phyloP scores from a whole-genome alignment of 2,329 filamentous ascomycete genomes.

The Trichoderma semiorbis region DNA sequence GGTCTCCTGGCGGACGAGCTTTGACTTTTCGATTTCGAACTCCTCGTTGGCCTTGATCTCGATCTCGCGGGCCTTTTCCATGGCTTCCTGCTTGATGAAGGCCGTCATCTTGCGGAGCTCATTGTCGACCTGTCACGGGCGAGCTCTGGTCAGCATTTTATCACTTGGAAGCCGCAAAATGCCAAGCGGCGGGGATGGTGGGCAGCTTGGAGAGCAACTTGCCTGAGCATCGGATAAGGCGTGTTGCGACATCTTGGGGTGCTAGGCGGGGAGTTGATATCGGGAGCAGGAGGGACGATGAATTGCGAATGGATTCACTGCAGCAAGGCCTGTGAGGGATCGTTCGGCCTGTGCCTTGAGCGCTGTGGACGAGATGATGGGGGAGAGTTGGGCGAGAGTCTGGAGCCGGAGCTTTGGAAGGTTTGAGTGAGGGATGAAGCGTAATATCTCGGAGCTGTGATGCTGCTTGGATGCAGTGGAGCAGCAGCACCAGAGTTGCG shows the following conservation, averaged over 20 bases:
- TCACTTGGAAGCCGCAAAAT: slow-evolving; percentile 18
- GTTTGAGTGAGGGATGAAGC: slow-evolving; percentile 7
- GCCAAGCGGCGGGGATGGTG: slow-evolving; percentile 4
- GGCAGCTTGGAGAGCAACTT: slow-evolving; percentile 30
- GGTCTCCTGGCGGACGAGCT: slow-evolving; percentile 94
- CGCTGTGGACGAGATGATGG: not conserved
- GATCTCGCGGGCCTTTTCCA: slow-evolving; percentile 96
- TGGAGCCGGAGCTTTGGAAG: not conserved
- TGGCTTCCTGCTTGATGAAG: slow-evolving; percentile 98
- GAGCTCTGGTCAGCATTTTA: slow-evolving; percentile 1
- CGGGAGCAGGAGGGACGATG: not conserved
- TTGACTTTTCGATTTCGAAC: slow-evolving; percentile 98
- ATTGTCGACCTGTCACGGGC: slow-evolving; percentile 70
- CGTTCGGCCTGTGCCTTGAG: not conserved
- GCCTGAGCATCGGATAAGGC: slow-evolving; percentile 98
- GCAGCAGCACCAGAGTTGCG: slow-evolving; percentile 11
- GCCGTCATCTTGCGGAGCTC: slow-evolving; percentile 99
- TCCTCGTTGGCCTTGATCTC: slow-evolving; percentile 98
- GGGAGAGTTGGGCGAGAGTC: not conserved
- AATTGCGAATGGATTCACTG: not conserved
- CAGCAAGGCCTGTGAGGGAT: not conserved
- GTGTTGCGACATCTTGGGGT: slow-evolving; percentile 85
- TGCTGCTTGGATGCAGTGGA: slow-evolving; percentile 2
- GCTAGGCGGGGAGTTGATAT: slow-evolving; percentile 12
- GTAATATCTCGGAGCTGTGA: slow-evolving; percentile 17